phyloP scores from a whole-genome alignment of 2,329 filamentous ascomycete species.

The Ascochyta rabiei region DNA sequence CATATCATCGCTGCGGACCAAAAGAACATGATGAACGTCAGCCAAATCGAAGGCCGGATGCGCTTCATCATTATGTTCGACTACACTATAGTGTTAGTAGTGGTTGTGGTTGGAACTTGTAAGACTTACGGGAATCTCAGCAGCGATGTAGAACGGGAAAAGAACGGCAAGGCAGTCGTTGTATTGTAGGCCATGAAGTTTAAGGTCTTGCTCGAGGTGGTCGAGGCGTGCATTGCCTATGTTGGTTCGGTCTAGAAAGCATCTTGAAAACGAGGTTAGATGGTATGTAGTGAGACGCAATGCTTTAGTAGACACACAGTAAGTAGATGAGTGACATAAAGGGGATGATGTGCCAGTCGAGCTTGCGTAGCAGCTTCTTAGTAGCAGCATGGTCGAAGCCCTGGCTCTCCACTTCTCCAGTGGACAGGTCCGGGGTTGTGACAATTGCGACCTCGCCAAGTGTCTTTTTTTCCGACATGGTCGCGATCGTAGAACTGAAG shows the following conservation, averaged over 20 bases:
- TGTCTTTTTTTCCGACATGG: slow-evolving; percentile 20
- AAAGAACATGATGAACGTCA: slow-evolving; percentile 47
- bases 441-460: slow-evolving; percentile 12
- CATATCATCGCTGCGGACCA: slow-evolving; percentile 41
- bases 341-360: slow-evolving; percentile 63
- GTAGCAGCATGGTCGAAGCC: slow-evolving; percentile 51
- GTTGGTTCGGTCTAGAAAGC: slow-evolving; percentile 60
- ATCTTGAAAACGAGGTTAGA: slow-evolving; percentile 32
- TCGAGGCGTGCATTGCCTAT: slow-evolving; percentile 53
- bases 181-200: slow-evolving; percentile 57
- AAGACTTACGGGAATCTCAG: slow-evolving; percentile 55
- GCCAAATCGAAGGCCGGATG: slow-evolving; percentile 41
- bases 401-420: slow-evolving; percentile 32
- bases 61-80: slow-evolving; percentile 63
- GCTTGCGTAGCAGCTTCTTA: slow-evolving; percentile 60
- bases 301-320: slow-evolving; percentile 46
- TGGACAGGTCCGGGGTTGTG: slow-evolving; percentile 14
- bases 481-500: neutral
- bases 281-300: neutral
- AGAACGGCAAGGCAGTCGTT: slow-evolving; percentile 63
- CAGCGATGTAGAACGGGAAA: slow-evolving; percentile 60
- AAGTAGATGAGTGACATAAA: slow-evolving; percentile 64
- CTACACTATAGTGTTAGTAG: neutral
- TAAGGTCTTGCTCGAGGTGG: slow-evolving; percentile 45
- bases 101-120: neutral